Evolutionary conservation across 2,329 filamentous ascomycete genomes (phyloP).

Genomic region (Talaromyces sp.): DNA sequence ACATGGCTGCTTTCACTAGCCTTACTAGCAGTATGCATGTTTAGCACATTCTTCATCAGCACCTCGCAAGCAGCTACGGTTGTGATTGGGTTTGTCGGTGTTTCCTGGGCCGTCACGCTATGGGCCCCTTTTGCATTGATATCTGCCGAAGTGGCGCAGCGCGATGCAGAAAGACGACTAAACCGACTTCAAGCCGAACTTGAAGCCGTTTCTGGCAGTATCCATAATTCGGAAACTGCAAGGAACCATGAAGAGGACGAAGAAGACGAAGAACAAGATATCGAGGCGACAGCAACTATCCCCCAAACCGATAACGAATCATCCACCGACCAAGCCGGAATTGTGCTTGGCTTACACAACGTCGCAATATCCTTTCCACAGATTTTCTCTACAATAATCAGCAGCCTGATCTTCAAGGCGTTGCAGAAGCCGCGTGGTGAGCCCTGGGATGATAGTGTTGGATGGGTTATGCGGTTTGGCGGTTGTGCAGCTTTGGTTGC

Average conservation of each 20-base stretch:
- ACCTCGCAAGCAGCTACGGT: slow-evolving; percentile 69
- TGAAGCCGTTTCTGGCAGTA: background rate
- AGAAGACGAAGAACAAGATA: slow-evolving; percentile 27
- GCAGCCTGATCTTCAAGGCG: slow-evolving; percentile 76
- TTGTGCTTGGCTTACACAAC: slow-evolving; percentile 93
- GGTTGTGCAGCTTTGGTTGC: slow-evolving; percentile 75
- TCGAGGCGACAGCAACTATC: slow-evolving; percentile 23
- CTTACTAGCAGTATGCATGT: slow-evolving; percentile 79
- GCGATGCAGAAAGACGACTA: slow-evolving; percentile 64
- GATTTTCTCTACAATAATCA: slow-evolving; percentile 81
- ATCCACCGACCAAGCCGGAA: slow-evolving; percentile 73
- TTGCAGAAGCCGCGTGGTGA: slow-evolving; percentile 83
- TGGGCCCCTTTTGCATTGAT: slow-evolving; percentile 97
- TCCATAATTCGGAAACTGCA: background rate
- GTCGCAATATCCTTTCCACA: slow-evolving; percentile 90
- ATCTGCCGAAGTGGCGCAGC: slow-evolving; percentile 81
- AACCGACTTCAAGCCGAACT: slow-evolving; percentile 39
- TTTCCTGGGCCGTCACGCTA: slow-evolving; percentile 87
- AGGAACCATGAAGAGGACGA: slow-evolving; percentile 2
- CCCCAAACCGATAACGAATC: slow-evolving; percentile 39
- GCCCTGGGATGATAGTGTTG: slow-evolving; percentile 81
- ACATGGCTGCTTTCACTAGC: slow-evolving; percentile 83
- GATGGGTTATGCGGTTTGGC: slow-evolving; percentile 80
- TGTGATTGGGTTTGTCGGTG: slow-evolving; percentile 75
- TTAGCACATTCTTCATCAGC: slow-evolving; percentile 74